Evolutionary conservation across 352 stramenopile genomes (phyloP).

Genomic region (Pythium phragmitis): DNA sequence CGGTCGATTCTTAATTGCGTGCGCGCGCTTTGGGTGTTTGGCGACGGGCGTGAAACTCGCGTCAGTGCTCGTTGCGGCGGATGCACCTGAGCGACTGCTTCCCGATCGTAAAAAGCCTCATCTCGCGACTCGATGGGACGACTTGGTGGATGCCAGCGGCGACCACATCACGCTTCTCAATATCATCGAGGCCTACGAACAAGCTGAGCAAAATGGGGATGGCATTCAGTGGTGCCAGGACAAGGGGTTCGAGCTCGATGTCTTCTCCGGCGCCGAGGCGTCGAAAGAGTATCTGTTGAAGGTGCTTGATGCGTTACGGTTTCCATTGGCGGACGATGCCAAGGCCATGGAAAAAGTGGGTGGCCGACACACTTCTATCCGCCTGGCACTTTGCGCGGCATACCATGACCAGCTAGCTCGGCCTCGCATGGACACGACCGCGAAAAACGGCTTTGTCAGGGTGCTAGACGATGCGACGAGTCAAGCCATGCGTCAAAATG

Average conservation of each 20-base stretch:
- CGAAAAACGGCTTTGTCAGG: constrained; percentile 16
- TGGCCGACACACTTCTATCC: constrained; percentile 4
- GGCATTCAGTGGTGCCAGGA: constrained; percentile 25
- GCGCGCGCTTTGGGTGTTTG: constrained; percentile 25
- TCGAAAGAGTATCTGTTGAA: constrained; percentile 27
- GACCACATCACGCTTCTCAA: constrained; percentile 33
- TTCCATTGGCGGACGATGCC: constrained; percentile 19
- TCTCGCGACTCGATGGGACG: neutral
- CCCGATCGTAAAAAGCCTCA: constrained; percentile 8
- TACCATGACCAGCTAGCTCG: constrained; percentile 28
- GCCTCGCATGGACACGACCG: constrained; percentile 1
- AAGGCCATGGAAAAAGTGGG: neutral
- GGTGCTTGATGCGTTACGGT: constrained; percentile 19
- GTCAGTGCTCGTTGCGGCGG: constrained; percentile 20
- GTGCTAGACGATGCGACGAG: constrained; percentile 14
- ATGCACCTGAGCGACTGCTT: constrained; percentile 24
- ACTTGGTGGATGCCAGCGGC: constrained; percentile 19
- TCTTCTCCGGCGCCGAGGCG: constrained; percentile 20
- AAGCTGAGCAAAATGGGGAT: neutral
- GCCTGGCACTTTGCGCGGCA: constrained; percentile 23
- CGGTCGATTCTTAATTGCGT: constrained; percentile 29
- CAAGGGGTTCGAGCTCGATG: constrained; percentile 19
- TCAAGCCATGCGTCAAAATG: constrained; percentile 4
- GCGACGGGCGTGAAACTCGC: constrained; percentile 24
- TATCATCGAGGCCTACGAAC: constrained; percentile 26